Evolutionary conservation across 2,329 filamentous ascomycete species (phyloP), one percentile per base, ranked within the genome.

Genomic region (Ceratocystis eucalypticola): DNA sequence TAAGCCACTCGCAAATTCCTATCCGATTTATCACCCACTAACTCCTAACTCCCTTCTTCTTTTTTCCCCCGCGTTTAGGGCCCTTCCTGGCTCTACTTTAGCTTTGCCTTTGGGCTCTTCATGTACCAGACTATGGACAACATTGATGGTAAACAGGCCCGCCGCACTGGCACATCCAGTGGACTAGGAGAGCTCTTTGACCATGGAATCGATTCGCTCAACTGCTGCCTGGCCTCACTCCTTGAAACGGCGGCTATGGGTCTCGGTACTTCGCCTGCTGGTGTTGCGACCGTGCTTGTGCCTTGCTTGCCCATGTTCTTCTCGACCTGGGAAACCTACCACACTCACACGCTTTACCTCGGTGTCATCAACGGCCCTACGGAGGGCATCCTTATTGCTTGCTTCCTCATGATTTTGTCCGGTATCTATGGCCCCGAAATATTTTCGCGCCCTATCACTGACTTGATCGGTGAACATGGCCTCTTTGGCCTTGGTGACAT

Each of bases 71-170:
- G 3, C 12, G 37, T 41, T 41, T 41, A 94, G 87, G 90, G 87
- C 22, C 91, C 92, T 7, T 82, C 87, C 72, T 97, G 94, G 93
- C 76, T 97, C 22, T 97, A 96, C 79, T 95, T 90, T 74, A 96
- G 91, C 77, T 97, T 97, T 75, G 93, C 92, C 1, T 84, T 96
- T 70, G 94, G 94, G 50, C 82, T 99, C 68, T 99, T 96, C 88
- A 94, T 96, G 89, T 96, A 97, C 77, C 95, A 94, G 71, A 99
- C 94, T 15, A 92, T 99, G 88, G 94, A 99, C 80, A 99, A 99
- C 75, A 88, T 97, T 70, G 94, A 99, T 76, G 94, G 94, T 71
- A 99, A 99, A 78, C 94, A 99, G 79, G 94, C 94, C 67, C 84
- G 94, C 70, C 84, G 94, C 72, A 99, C 94, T 3, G 92, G 93